These are phyloP conservation scores for Boeremia exigua DNA, from an alignment of 2,329 filamentous ascomycete species.

Conservation along the genomic window DNA sequence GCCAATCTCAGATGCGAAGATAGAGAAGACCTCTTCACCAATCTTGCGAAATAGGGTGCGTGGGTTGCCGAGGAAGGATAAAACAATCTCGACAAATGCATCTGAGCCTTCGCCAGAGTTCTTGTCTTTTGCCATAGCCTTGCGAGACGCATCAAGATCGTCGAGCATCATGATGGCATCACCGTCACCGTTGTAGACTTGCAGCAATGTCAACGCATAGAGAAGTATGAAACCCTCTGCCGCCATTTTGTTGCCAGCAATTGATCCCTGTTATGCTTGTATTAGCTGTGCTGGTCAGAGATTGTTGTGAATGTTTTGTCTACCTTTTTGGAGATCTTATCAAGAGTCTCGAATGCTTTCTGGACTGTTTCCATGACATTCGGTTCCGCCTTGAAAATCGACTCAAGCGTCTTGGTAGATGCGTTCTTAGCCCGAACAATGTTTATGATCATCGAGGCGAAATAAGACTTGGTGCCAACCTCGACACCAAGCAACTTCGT, in stretches of 20 bases:
- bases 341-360: conserved; percentile 40
- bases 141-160: conserved; percentile 79
- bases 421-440: conserved; percentile 35
- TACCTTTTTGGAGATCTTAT: conserved; percentile 37
- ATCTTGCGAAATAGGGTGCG: conserved; percentile 85
- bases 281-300: conserved; percentile 9
- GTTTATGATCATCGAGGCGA: conserved; percentile 37
- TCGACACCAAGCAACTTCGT: conserved; percentile 54
- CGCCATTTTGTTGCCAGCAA: conserved; percentile 42
- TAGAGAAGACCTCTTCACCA: conserved; percentile 84
- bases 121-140: conserved; percentile 60
- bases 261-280: conserved; percentile 26
- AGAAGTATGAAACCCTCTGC: conserved; percentile 76
- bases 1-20: conserved; percentile 78
- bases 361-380: conserved; percentile 49
- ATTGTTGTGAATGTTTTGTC: neutral
- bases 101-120: conserved; percentile 35
- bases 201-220: conserved; percentile 82
- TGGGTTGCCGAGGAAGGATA: conserved; percentile 87
- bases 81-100: conserved; percentile 78
- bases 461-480: conserved; percentile 29
- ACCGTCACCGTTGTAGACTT: conserved; percentile 87
- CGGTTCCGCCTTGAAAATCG: conserved; percentile 58
- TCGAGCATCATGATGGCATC: conserved; percentile 83
- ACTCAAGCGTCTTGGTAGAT: conserved; percentile 46